These are phyloP conservation scores for Beta corolliflora DNA, from an alignment of 179 eudicot species.

Conservation along the genomic window DNA sequence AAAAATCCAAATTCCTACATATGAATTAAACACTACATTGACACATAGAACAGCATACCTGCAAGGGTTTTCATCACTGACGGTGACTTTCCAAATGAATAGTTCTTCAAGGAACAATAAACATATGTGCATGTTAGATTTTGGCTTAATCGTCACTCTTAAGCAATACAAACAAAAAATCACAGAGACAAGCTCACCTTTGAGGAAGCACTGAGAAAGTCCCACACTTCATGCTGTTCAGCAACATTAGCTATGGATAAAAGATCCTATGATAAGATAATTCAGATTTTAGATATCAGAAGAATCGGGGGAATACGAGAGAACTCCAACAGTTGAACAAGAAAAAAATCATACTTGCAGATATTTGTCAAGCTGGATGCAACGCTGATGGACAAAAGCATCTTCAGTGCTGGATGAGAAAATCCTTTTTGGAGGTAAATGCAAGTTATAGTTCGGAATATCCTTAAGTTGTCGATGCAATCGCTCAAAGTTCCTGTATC, in stretches of 20 bases:
- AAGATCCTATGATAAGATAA: constrained; percentile 65
- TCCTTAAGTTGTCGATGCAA: constrained; percentile 96
- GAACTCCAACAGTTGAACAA: constrained; percentile 10
- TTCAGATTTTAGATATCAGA: constrained; percentile 16
- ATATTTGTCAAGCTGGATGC: constrained; percentile 95
- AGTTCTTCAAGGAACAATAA: constrained; percentile 54
- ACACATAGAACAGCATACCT: constrained; percentile 51
- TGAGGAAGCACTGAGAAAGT: constrained; percentile 87
- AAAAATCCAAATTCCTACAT: neutral
- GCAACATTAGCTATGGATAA: constrained; percentile 96
- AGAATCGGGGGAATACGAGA: constrained; percentile 1
- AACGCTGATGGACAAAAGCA: constrained; percentile 96
- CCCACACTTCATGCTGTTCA: constrained; percentile 99
- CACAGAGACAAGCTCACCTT: constrained; percentile 52
- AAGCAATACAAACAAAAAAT: constrained; percentile 6
- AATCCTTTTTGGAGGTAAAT: constrained; percentile 98
- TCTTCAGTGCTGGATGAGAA: constrained; percentile 99
- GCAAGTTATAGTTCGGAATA: constrained; percentile 90
- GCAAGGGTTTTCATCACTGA: constrained; percentile 90
- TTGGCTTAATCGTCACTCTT: constrained; percentile 4
- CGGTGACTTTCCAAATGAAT: constrained; percentile 89
- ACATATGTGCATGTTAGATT: constrained; percentile 25
- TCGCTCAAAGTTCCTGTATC: constrained; percentile 96
- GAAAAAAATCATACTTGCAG: constrained; percentile 59
- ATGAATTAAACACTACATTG: neutral